Conservation (phyloP, 805 yeast species). For the Barnettozyma salicaria region DNA sequence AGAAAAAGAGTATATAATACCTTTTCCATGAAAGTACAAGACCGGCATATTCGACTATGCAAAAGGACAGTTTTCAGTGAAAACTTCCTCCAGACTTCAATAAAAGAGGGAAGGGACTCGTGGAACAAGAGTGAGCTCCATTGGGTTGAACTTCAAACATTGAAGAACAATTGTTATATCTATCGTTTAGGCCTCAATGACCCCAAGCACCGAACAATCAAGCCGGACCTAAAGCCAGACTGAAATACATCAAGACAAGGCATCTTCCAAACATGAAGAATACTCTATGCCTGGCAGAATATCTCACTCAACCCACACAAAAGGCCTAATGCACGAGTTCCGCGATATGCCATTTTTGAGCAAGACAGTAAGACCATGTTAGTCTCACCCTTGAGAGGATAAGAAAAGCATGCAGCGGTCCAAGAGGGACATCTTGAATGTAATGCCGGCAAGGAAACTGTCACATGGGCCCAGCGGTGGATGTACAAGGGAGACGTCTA, state of each 20-base stretch:
- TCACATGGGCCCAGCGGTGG: not conserved
- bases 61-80: constrained; percentile 17
- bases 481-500: too few relatives aligned
- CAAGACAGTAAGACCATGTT: not conserved
- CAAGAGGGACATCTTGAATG: constrained; percentile 21
- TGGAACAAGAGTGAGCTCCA: constrained; percentile 81
- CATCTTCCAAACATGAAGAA: not conserved
- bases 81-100: constrained; percentile 13
- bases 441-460: not conserved
- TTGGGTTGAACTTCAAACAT: constrained; percentile 46
- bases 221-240: constrained; percentile 3
- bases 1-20: constrained; percentile 3
- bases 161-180: constrained; percentile 59
- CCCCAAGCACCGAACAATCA: constrained; percentile 56
- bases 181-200: constrained; percentile 52
- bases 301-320: too few relatives aligned
- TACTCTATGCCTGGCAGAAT: not conserved
- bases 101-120: constrained; percentile 42
- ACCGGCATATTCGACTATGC: constrained; percentile 69
- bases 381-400: not conserved
- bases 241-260: constrained; percentile 5
- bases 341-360: too few relatives aligned
- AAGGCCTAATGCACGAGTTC: not conserved
- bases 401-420: constrained; percentile 16
- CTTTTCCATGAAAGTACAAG: too few relatives aligned